Evolutionary conservation across 1,284 basidiomycete genomes (phyloP).

Genomic region (Tylopilus sp.): DNA sequence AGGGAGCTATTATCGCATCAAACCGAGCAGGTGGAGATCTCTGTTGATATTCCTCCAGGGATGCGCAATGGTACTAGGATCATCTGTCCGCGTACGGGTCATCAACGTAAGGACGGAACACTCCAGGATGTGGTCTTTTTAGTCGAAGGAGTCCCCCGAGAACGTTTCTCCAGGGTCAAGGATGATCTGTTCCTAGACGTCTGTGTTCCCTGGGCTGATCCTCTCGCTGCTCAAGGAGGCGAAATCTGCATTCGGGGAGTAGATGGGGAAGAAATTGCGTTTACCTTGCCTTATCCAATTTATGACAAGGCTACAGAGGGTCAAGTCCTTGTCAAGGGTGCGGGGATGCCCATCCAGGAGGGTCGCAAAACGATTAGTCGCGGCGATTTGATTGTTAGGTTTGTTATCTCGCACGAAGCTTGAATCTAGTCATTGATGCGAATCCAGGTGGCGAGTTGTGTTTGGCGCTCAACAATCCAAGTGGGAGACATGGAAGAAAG

Average conservation of each 20-base stretch:
- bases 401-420: slow-evolving; percentile 31
- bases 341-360: slow-evolving; percentile 81
- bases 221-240: slow-evolving; percentile 47
- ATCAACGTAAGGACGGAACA: slow-evolving; percentile 68
- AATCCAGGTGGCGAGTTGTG: slow-evolving; percentile 31
- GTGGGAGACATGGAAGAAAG: slow-evolving; percentile 32
- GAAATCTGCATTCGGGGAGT: slow-evolving; percentile 61
- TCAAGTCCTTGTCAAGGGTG: slow-evolving; percentile 57
- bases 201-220: slow-evolving; percentile 68
- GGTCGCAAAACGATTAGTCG: slow-evolving; percentile 60
- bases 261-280: slow-evolving; percentile 61
- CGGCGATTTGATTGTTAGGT: slow-evolving; percentile 78
- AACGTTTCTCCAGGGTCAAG: slow-evolving; percentile 63
- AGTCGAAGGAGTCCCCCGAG: slow-evolving; percentile 71
- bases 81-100: slow-evolving; percentile 70
- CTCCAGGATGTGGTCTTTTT: slow-evolving; percentile 78
- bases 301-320: slow-evolving; percentile 62
- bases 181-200: slow-evolving; percentile 72
- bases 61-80: slow-evolving; percentile 74
- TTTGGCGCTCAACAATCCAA: slow-evolving; percentile 31
- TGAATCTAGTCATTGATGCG: slow-evolving; percentile 1
- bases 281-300: slow-evolving; percentile 62
- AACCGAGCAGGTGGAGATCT: slow-evolving; percentile 72
- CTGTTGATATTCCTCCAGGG: slow-evolving; percentile 72
- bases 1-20: slow-evolving; percentile 59